phyloP scores from a whole-genome alignment of 2,329 filamentous ascomycete genomes.

The Hansfordia pulvinata region DNA sequence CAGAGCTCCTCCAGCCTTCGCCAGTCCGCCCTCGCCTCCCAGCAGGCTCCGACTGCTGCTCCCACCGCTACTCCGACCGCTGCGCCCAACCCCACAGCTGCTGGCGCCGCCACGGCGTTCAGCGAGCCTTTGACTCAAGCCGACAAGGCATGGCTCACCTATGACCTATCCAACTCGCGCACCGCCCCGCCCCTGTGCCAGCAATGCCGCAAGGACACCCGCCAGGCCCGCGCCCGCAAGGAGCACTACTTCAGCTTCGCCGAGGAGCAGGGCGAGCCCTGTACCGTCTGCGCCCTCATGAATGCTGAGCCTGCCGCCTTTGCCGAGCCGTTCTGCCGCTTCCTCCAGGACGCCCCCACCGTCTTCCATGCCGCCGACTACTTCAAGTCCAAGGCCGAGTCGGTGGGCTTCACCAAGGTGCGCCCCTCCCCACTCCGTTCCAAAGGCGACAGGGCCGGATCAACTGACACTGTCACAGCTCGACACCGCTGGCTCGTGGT shows the following conservation, averaged over 20 bases:
- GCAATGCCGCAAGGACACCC: conserved; percentile 11
- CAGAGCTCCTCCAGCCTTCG: conserved; percentile 13
- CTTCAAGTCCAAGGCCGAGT: conserved; percentile 59
- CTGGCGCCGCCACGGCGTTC: conserved; percentile 5
- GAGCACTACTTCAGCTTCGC: too few relatives aligned
- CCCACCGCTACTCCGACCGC: too few relatives aligned
- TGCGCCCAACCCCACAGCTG: too few relatives aligned
- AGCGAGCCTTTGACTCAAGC: conserved; percentile 9
- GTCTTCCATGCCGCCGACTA: conserved; percentile 81
- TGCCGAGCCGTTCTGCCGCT: conserved; percentile 74
- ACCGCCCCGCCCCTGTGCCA: conserved; percentile 10
- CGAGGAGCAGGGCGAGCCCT: conserved; percentile 5
- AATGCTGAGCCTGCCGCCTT: conserved; percentile 45
- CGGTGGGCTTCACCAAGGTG: conserved; percentile 61
- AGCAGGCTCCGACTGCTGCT: too few relatives aligned
- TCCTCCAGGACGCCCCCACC: conserved; percentile 81
- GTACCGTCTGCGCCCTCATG: conserved; percentile 10
- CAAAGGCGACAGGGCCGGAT: neutral
- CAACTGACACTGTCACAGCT: conserved; percentile 29
- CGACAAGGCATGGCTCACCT: conserved; percentile 13
- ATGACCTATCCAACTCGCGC: conserved; percentile 8
- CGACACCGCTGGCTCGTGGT: conserved; percentile 71
- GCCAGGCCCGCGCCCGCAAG: too few relatives aligned
- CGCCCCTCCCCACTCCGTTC: conserved; percentile 8
- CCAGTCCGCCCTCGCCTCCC: conserved; percentile 14